Evolutionary conservation across 2,329 filamentous ascomycete genomes (phyloP), one percentile per base, ranked within the genome.

Genomic region (Diaporthe longicolla): DNA sequence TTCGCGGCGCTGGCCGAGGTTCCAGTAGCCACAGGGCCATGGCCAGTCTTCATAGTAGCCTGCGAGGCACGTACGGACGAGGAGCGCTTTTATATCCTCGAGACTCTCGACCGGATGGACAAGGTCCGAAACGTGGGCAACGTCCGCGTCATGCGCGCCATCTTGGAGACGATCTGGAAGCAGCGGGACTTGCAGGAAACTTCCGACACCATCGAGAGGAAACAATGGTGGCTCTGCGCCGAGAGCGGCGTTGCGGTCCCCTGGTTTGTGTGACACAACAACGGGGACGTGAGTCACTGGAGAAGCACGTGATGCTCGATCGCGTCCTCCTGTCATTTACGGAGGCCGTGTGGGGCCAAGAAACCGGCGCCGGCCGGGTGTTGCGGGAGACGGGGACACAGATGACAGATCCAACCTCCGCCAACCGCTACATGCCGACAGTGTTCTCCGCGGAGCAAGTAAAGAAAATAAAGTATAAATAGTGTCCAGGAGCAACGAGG

Each of bases 141-240:
- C 15, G 21, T 59, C 57, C 57, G 57, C 13, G 6, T 59, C 57
- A 59, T 59, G 32, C 32, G 32, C 57, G 26, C 57, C 9, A 40
- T 59, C n/a, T 7, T 59, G 1, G 57, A 59, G 35, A 59, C 57
- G 24, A 59, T 40, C 7, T 59, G 57, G 57, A 40, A 59, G 57
- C 57, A 59, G 57, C 32, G 35, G 57, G 57, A 59, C 40, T 32
- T 59, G 57, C 57, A 24, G 57, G 32, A 59, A 5, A n/a, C 8
- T 17, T 40, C 57, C 57, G 32, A 40, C 35, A 59, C 21, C 8
- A 17, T 24, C 13, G 57, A 59, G 57, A 40, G 8, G 57, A 40
- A 24, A 21, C 57, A 59, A 37, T 59, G 57, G 57, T 59, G 57
- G 57, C 17, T 40, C 9, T 59, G 32, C 13, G 32, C 57, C 5